Base-by-base conservation (phyloP, 2,329 filamentous ascomycete genomes). In the Hirsutella thompsonii region DNA sequence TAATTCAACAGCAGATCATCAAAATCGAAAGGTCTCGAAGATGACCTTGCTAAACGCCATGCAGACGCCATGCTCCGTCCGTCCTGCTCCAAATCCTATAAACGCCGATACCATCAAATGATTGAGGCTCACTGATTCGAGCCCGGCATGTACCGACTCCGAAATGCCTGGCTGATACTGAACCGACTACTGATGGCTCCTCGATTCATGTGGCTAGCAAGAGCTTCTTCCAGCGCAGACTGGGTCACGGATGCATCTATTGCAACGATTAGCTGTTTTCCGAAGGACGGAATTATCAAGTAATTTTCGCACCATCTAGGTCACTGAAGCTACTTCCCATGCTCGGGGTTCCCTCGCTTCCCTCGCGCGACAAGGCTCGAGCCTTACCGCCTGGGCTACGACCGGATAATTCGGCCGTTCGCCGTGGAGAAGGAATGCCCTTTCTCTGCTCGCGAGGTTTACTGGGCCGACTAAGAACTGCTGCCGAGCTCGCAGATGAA, bases 251-350 rank as follows among this genome's bases (percentile, higher is more conserved):
- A 86, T 16, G 82, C 78, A 67, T 89, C 84, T 84, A 23, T 11
- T 8, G 16, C 2, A 5, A 19, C 37, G 30, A 40, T 46, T 26
- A 47, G 44, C 6, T 26, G 6, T 26, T 26, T 26, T 6, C 6
- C 23, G 23, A 14, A 29, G 18, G 8, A 39, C 14, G 38, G 39
- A 26, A 9, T 39, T 40, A 38, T 13, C 34, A 36, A 44, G n/a
- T 40, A 16, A 8, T 5, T 20, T 5, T 38, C 57, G 44, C 65
- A 76, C 83, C 83, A 56, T 90, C 85, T 35, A 93, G 69, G 62
- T 92, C 86, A 59, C 83, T 90, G 52, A 87, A 92, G 51, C 83
- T 89, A 57, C 84, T 90, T 1, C 84, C 83, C 78, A 88, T 87
- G 51, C 82, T 87, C 1, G 81, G 82, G 13, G 79, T 81, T 13